Evolutionary conservation across 2,329 filamentous ascomycete genomes (phyloP), one percentile per base, ranked within the genome.

Genomic region (Berkeleyomyces basicola): DNA sequence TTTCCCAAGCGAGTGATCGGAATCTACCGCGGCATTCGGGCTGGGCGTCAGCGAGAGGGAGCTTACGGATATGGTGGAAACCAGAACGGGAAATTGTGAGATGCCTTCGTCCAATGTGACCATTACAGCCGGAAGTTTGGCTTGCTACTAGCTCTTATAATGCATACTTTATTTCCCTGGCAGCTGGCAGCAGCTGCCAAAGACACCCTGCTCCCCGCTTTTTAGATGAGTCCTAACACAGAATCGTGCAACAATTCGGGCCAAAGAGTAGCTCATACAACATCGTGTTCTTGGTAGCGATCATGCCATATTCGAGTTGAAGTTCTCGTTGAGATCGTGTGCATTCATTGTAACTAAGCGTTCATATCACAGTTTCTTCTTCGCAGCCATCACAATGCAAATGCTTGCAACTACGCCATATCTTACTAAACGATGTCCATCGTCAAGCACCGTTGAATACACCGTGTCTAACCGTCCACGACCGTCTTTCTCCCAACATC

Each of bases 391-490:
- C 16, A 33, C 37, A 46, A n/a, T 39, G 65, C 71, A 67, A 59
- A 88, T 89, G 85, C 78, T 87, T 67, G 81, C 80, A 49, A 81
- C 78, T 23, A 69, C 76, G 0, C 81, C 83, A 7, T 79, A 79
- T 67, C 82, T 89, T 59, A 79, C 77, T 68, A 80, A 80, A 65
- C 79, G 83, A 67, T 81, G 83, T 31, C 87, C 88, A 59, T 91
- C 93, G 33, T 86, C 89, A 57, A 95, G 90, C 2, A 96, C 93
- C n/a, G 85, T 88, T 71, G 87, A 88, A 67, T 97, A 92, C 78
- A 95, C 87, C 39, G 88, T 96, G 63, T 93, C 91, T 43, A 96
- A 91, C 64, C 82, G 84, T 53, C 83, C 87, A 0, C 74, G 76
- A 0, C 71, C 74, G 3, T 79, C 79, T 0, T 65, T 80, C 14